Base-by-base conservation (phyloP, 2,329 filamentous ascomycete genomes). In the Aureobasidium zeae region DNA sequence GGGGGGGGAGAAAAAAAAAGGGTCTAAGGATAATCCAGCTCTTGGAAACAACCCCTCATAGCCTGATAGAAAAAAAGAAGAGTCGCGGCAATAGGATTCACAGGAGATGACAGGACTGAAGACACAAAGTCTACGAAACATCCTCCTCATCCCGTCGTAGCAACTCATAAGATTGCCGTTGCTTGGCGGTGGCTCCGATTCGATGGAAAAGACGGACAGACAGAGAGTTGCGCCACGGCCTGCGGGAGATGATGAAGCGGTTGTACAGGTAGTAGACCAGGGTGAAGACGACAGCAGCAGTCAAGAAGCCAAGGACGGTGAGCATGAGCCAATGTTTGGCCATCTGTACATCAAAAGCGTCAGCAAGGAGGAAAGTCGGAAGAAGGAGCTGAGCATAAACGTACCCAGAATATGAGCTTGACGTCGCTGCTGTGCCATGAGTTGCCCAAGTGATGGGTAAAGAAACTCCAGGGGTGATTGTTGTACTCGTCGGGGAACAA, bases 401-500 rank as follows among this genome's bases (percentile, higher is more conserved):
- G 53, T 60, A 73, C 68, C 75, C 77, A 81, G 60, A 81, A 79
- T 47, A 81, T 80, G 41, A 81, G 57, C 55, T 71, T 68, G 37
- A 79, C 77, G 53, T 81, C 77, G 48, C 70, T 73, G 34, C 70
- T 72, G 56, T 81, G 77, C 77, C 77, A 81, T 61, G 74, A 79
- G 60, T 75, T 78, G 30, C 77, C 77, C 41, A 73, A 58, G 55
- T 81, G 71, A 55, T 78, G 74, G 25, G 72, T 79, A 63, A 86
- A 85, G 67, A 85, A 85, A 51, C 77, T 81, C 79, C 79, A 84
- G 0, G 72, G 61, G 52, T 79, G 71, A 50, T 73, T 70, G 55
- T 79, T 80, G 63, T 84, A 84, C 56, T 84, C 79, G 33, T 79
- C 74, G 11, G 74, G 76, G 71, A 83, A 83, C 43, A 86, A 64